Conservation (phyloP, 2,329 filamentous ascomycete genomes). For the Albophoma yamanashiensis region DNA sequence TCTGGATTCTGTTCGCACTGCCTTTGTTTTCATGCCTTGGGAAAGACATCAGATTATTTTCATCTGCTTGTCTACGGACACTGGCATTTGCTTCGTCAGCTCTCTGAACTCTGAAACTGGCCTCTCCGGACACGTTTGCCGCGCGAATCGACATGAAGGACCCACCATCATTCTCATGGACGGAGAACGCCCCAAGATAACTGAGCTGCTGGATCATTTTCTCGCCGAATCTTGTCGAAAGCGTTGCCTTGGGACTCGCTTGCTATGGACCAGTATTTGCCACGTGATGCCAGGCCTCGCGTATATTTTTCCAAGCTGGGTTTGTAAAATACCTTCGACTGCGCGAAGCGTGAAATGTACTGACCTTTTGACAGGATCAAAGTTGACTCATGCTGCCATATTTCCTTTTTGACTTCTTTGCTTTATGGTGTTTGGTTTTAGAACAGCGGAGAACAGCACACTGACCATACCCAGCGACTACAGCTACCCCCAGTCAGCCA, state of each 20-base stretch:
- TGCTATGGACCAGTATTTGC: not conserved
- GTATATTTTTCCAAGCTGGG: slow-evolving; percentile 10
- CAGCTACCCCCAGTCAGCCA: slow-evolving; percentile 41
- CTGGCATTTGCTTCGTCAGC: not conserved
- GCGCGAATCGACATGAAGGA: not conserved
- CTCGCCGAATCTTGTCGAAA: not conserved
- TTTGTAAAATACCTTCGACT: slow-evolving; percentile 13
- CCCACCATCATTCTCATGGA: not conserved
- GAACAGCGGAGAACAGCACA: slow-evolving; percentile 37
- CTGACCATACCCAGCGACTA: slow-evolving; percentile 48
- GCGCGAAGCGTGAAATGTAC: slow-evolving; percentile 1
- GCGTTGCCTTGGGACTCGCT: not conserved
- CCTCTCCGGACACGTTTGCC: not conserved
- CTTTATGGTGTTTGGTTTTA: slow-evolving; percentile 10
- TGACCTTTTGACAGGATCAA: slow-evolving; percentile 36
- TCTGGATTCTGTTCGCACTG: not conserved
- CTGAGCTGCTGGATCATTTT: not conserved
- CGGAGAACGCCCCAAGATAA: not conserved
- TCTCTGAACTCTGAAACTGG: not conserved
- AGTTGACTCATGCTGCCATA: slow-evolving; percentile 39
- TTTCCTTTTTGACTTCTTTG: slow-evolving; percentile 18
- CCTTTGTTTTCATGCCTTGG: not conserved
- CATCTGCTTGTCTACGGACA: not conserved
- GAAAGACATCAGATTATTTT: not conserved
- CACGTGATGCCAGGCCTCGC: not conserved